These are phyloP conservation scores for Mucuna pruriens DNA, from an alignment of 306 rosid species.

Conservation along the genomic window DNA sequence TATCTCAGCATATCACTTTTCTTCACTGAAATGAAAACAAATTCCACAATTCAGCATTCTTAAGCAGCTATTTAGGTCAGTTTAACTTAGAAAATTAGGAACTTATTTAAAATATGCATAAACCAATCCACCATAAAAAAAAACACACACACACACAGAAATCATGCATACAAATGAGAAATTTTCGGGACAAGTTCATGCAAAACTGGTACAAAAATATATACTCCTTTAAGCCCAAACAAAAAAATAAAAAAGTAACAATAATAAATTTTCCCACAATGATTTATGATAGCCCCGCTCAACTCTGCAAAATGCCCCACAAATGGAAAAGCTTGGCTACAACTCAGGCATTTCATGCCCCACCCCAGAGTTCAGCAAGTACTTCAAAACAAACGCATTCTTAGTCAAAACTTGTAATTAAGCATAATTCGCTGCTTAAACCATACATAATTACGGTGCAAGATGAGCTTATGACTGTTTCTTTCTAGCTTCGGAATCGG, in stretches of 20 bases:
- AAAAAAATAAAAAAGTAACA: background rate
- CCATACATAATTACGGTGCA: slow-evolving; percentile 28
- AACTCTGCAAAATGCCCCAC: slow-evolving; percentile 28
- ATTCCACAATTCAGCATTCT: slow-evolving; percentile 31
- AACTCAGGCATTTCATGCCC: slow-evolving; percentile 21
- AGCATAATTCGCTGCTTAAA: slow-evolving; percentile 23
- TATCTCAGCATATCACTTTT: slow-evolving; percentile 63
- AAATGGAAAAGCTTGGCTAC: slow-evolving; percentile 11
- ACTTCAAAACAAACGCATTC: slow-evolving; percentile 29
- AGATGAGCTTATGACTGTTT: slow-evolving; percentile 29
- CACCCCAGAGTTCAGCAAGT: slow-evolving; percentile 24
- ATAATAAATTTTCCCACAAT: background rate
- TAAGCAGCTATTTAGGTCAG: slow-evolving; percentile 24
- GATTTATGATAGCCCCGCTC: background rate
- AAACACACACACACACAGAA: too few relatives aligned
- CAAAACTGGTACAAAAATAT: slow-evolving; percentile 13
- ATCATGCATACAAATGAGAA: background rate
- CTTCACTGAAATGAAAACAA: slow-evolving; percentile 47
- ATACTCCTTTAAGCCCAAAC: background rate
- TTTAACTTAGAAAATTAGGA: slow-evolving; percentile 3
- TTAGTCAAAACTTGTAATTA: slow-evolving; percentile 2
- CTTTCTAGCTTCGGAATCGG: background rate
- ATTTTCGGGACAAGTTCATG: background rate
- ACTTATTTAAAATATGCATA: slow-evolving; percentile 11
- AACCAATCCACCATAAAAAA: slow-evolving; percentile 6